A percentile compares a stretch with the other conserved stretches of the same genome.
These are phyloP conservation scores for Lolium perenne DNA, from an alignment of 176 grass and related monocot genomes.

Conservation along the genomic window DNA sequence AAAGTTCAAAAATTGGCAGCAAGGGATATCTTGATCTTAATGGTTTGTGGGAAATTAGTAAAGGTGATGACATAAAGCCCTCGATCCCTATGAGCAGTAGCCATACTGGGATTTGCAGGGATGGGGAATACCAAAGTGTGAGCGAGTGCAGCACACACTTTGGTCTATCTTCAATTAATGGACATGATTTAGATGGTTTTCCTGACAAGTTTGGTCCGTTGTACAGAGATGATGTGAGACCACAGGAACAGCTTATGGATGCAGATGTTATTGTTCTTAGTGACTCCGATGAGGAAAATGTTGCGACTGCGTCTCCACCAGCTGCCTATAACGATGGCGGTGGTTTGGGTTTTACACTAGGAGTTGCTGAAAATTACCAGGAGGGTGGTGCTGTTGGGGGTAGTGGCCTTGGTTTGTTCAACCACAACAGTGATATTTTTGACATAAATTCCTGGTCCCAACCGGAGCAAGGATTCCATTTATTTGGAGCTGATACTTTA, in stretches of 20 bases:
- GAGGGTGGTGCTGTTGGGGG: slow-evolving; percentile 57
- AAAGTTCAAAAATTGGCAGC: slow-evolving; percentile 66
- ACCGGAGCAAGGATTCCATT: slow-evolving; percentile 63
- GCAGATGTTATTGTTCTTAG: slow-evolving; percentile 76
- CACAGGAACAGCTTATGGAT: slow-evolving; percentile 43
- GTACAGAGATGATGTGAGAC: slow-evolving; percentile 61
- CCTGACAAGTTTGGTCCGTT: slow-evolving; percentile 52
- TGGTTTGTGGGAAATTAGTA: slow-evolving; percentile 74
- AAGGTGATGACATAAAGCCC: slow-evolving; percentile 56
- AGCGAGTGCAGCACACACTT: slow-evolving; percentile 65
- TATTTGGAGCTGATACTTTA: slow-evolving; percentile 69
- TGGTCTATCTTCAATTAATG: slow-evolving; percentile 63
- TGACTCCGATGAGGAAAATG: slow-evolving; percentile 87
- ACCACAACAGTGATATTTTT: slow-evolving; percentile 68
- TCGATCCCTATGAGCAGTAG: slow-evolving; percentile 60
- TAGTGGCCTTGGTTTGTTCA: slow-evolving; percentile 60
- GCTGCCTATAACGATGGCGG: slow-evolving; percentile 39
- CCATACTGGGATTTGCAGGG: slow-evolving; percentile 58
- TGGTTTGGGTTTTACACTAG: slow-evolving; percentile 56
- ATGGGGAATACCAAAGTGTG: slow-evolving; percentile 74
- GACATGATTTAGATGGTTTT: slow-evolving; percentile 62
- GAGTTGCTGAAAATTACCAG: slow-evolving; percentile 63
- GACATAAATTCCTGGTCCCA: slow-evolving; percentile 60
- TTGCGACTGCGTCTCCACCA: slow-evolving; percentile 33
- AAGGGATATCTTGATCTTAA: slow-evolving; percentile 53